Evolutionary conservation across 2,329 filamentous ascomycete species (phyloP).

Genomic region (Colletotrichum musae): DNA sequence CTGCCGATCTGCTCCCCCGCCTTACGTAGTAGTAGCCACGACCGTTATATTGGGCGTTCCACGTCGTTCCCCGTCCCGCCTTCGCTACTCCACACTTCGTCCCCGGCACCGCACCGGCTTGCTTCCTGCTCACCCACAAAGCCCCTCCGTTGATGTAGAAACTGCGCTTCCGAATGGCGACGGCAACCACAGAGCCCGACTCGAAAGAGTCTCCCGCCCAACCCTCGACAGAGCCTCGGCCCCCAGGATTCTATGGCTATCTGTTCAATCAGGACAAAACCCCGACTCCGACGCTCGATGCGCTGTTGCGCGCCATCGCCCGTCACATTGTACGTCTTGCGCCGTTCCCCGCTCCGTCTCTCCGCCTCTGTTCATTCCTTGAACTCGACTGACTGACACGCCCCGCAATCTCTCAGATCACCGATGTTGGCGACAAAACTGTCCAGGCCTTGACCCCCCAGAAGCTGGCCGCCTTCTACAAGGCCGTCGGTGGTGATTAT

Average conservation of each 20-base stretch:
- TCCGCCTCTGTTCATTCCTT: not conserved
- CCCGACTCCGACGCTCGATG: constrained; percentile 76
- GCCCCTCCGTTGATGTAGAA: constrained; percentile 34
- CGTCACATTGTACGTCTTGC: constrained; percentile 75
- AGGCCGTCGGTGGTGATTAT: constrained; percentile 80
- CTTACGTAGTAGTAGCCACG: constrained; percentile 24
- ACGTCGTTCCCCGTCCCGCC: not conserved
- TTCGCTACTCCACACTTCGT: constrained; percentile 22
- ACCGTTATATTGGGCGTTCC: constrained; percentile 29
- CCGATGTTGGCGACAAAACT: constrained; percentile 71
- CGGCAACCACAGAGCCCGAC: constrained; percentile 40
- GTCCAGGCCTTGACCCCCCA: constrained; percentile 70
- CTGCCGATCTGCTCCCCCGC: not conserved
- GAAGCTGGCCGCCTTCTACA: constrained; percentile 85
- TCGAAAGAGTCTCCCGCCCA: constrained; percentile 40
- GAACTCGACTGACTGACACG: constrained; percentile 32
- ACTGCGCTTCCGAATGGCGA: constrained; percentile 41
- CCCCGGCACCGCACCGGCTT: constrained; percentile 1
- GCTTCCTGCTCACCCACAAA: constrained; percentile 34
- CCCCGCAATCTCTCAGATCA: constrained; percentile 59
- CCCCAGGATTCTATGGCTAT: constrained; percentile 68
- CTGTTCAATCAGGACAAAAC: constrained; percentile 79
- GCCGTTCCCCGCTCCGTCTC: not conserved
- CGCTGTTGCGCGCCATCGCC: constrained; percentile 77
- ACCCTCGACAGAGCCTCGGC: constrained; percentile 18